Percentiles rank a stretch among this genome's conserved stretches.
phyloP scores from a whole-genome alignment of 176 grass and related monocot species.

The Chrysopogon serrulatus region DNA sequence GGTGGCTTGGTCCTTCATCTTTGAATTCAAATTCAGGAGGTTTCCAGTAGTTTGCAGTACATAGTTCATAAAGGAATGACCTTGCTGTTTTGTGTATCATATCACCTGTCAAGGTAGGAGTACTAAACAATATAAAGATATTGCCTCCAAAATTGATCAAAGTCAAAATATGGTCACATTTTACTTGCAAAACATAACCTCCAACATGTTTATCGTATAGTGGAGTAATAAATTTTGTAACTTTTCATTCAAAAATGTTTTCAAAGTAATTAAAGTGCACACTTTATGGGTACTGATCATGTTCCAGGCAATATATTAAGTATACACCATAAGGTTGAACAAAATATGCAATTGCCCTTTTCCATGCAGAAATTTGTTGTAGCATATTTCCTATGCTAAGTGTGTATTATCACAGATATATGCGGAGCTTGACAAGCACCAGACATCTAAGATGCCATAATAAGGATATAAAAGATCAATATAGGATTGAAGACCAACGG shows the following conservation, averaged over 20 bases:
- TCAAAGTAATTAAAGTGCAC: neutral
- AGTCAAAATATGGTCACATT: constrained; percentile 1
- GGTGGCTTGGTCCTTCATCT: constrained; percentile 75
- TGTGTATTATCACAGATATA: neutral
- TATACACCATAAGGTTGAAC: constrained; percentile 7
- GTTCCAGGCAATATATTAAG: constrained; percentile 14
- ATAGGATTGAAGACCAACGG: neutral
- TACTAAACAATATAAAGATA: neutral
- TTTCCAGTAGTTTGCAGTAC: constrained; percentile 67
- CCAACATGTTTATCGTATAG: neutral
- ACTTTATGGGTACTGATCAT: constrained; percentile 8
- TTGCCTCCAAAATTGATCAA: constrained; percentile 8
- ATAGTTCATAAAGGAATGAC: constrained; percentile 72
- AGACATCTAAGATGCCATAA: neutral
- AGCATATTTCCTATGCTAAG: neutral
- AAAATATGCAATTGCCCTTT: constrained; percentile 16
- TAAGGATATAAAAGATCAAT: neutral
- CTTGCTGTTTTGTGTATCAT: constrained; percentile 58
- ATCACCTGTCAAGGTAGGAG: constrained; percentile 33
- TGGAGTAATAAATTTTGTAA: neutral
- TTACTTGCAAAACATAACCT: neutral
- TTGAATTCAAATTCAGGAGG: constrained; percentile 61
- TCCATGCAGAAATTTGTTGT: neutral
- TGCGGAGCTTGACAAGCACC: neutral
- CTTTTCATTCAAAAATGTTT: neutral